Evolutionary conservation across 2,329 filamentous ascomycete species (phyloP).

Genomic region (Aspergillus costaricaensis): DNA sequence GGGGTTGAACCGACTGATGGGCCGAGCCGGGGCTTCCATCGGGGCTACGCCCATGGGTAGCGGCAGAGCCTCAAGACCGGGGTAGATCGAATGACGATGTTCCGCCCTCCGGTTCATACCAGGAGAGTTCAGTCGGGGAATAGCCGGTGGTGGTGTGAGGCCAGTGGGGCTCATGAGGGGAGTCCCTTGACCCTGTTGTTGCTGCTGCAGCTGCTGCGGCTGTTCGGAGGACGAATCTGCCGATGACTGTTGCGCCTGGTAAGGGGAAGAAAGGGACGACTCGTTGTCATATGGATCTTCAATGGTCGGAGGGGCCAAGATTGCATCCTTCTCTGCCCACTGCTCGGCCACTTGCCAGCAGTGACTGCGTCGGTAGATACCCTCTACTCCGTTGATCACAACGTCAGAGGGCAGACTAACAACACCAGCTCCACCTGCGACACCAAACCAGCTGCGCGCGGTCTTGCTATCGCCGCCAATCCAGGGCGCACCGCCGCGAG

Average conservation of each 20-base stretch:
- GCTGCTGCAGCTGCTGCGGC: slow-evolving; percentile 21
- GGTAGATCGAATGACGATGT: slow-evolving; percentile 47
- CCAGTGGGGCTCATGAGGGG: slow-evolving; percentile 37
- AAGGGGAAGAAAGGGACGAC: slow-evolving; percentile 42
- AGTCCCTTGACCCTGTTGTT: slow-evolving; percentile 22
- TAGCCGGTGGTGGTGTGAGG: slow-evolving; percentile 38
- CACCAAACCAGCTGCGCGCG: slow-evolving; percentile 51
- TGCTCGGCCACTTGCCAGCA: slow-evolving; percentile 67
- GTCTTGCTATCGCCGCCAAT: slow-evolving; percentile 48
- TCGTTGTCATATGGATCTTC: slow-evolving; percentile 41
- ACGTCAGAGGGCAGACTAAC: slow-evolving; percentile 65
- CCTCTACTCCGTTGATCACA: slow-evolving; percentile 67
- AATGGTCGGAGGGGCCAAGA: slow-evolving; percentile 35
- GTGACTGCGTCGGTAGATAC: slow-evolving; percentile 67
- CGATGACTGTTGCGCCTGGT: slow-evolving; percentile 41
- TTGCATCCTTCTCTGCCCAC: slow-evolving; percentile 55
- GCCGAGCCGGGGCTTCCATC: slow-evolving; percentile 42
- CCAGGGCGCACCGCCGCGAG: slow-evolving; percentile 52
- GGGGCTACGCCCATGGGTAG: slow-evolving; percentile 46
- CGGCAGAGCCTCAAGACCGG: slow-evolving; percentile 49
- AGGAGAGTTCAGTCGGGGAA: slow-evolving; percentile 38
- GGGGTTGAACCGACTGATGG: slow-evolving; percentile 47
- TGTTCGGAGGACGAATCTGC: slow-evolving; percentile 39
- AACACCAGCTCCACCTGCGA: slow-evolving; percentile 64
- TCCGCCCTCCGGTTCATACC: slow-evolving; percentile 33